Evolutionary conservation across 1,284 basidiomycete genomes (phyloP).

Genomic region (Cryptococcus sp.): DNA sequence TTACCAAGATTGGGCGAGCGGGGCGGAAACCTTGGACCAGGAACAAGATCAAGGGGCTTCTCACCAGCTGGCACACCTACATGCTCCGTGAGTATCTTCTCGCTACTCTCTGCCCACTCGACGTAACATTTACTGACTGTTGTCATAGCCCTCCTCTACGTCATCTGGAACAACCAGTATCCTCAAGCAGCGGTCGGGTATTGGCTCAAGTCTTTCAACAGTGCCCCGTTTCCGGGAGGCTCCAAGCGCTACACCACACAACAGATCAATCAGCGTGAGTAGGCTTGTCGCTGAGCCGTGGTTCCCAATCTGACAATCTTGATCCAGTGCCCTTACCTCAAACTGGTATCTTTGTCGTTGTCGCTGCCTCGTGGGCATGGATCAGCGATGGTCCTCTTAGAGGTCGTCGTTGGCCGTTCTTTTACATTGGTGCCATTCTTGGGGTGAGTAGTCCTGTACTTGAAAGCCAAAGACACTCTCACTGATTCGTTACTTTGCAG

Average conservation of each 20-base stretch:
- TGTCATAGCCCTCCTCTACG: slow-evolving; percentile 27
- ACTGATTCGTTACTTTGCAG: background rate
- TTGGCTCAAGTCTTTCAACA: slow-evolving; percentile 44
- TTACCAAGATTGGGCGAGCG: slow-evolving; percentile 20
- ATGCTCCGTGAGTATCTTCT: slow-evolving; percentile 28
- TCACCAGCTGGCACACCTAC: slow-evolving; percentile 39
- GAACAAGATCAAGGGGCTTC: slow-evolving; percentile 21
- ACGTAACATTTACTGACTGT: background rate
- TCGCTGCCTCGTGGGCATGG: slow-evolving; percentile 33
- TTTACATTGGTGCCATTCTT: slow-evolving; percentile 28
- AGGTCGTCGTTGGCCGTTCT: slow-evolving; percentile 36
- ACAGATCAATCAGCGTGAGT: slow-evolving; percentile 14
- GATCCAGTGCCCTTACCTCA: slow-evolving; percentile 22
- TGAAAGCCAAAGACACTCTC: background rate
- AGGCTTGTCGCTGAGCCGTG: too few species aligned
- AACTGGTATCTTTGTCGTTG: slow-evolving; percentile 32
- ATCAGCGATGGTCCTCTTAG: slow-evolving; percentile 32
- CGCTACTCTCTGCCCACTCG: background rate
- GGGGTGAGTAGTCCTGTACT: background rate
- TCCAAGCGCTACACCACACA: slow-evolving; percentile 1
- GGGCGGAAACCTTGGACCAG: slow-evolving; percentile 24
- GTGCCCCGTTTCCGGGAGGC: slow-evolving; percentile 31
- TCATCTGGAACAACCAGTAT: slow-evolving; percentile 33
- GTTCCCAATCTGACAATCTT: background rate
- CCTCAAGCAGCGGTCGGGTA: slow-evolving; percentile 33